Evolutionary conservation across 2,329 filamentous ascomycete genomes (phyloP), one percentile per base, ranked within the genome.

Genomic region (Exophiala oligosperma): DNA sequence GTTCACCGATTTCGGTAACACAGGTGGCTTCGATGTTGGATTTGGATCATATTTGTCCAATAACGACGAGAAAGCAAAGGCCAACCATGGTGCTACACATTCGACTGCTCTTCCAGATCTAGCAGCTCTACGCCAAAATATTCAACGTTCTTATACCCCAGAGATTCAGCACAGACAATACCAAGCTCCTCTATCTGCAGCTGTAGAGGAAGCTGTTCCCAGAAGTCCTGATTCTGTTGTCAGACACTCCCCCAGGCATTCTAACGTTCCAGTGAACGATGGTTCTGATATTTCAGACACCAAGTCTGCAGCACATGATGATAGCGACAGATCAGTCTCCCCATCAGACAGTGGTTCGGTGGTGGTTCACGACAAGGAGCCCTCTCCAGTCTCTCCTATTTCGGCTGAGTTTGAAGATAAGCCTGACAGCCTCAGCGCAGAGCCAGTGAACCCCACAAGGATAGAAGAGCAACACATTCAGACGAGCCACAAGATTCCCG

Each of bases 181-280:
- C 28, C 61, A 56, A 17, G 66, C 59, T 71, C 73, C 61, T 56
- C 74, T 44, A 66, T 67, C 49, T 66, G 71, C 37, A 35, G 61
- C 52, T 17, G 50, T 64, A 4, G 54, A 61, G 12, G 55, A 56
- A 17, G 68, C 70, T 2, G 86, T 88, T 62, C 85, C 85, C 8
- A 84, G 85, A 35, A 95, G 91, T 6, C 92, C 93, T 12, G 90
- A 92, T 50, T 97, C 93, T 5, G 92, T 97, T 23, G 93, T 97
- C 63, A 89, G 90, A 61, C 90, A 92, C 68, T 85, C 86, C 1
- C 73, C 90, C 49, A 75, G 78, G 1, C 76, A 3, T 28, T 14
- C 44, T 14, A 37, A n/a, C 7, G 44, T 57, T 21, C 28, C 26
- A 12, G 23, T 17, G 11, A 41, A 46, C 14, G 29, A 52, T 11